These are phyloP conservation scores for Sclerotinia glacialis DNA, from an alignment of 2,329 filamentous ascomycete species.

Conservation along the genomic window DNA sequence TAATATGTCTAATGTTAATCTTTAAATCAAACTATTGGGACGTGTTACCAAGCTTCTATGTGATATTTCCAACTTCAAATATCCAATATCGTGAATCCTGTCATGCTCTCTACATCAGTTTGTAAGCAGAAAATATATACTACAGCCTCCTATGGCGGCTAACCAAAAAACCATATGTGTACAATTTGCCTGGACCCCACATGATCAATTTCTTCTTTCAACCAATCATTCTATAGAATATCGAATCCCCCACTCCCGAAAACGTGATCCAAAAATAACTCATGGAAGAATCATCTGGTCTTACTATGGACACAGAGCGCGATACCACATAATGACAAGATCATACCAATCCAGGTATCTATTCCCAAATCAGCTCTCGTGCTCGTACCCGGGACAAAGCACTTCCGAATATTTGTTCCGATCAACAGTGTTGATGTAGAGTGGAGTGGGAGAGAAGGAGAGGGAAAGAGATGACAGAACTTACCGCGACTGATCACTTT, in stretches of 20 bases:
- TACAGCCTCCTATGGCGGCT: neutral
- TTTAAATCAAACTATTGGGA: neutral
- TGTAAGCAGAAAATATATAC: neutral
- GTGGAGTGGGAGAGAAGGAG: neutral
- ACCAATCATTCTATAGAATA: neutral
- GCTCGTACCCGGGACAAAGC: neutral
- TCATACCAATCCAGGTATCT: conserved; percentile 85
- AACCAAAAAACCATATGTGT: neutral
- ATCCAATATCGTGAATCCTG: neutral
- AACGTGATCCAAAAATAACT: conserved; percentile 11
- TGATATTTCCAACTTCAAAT: neutral
- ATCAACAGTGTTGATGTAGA: neutral
- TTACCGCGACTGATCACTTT: conserved; percentile 83
- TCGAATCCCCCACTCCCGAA: neutral
- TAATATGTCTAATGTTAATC: conserved; percentile 7
- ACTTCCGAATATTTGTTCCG: neutral
- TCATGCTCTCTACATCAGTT: neutral
- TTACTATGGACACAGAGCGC: conserved; percentile 77
- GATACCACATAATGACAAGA: conserved; percentile 74
- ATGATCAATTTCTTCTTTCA: neutral
- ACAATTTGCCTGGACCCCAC: neutral
- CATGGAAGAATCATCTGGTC: conserved; percentile 10
- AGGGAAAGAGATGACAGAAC: conserved; percentile 30
- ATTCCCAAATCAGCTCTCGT: conserved; percentile 10
- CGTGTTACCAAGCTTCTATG: neutral